phyloP scores from a whole-genome alignment of 305 asterid genomes.

The Fraxinus sp. region DNA sequence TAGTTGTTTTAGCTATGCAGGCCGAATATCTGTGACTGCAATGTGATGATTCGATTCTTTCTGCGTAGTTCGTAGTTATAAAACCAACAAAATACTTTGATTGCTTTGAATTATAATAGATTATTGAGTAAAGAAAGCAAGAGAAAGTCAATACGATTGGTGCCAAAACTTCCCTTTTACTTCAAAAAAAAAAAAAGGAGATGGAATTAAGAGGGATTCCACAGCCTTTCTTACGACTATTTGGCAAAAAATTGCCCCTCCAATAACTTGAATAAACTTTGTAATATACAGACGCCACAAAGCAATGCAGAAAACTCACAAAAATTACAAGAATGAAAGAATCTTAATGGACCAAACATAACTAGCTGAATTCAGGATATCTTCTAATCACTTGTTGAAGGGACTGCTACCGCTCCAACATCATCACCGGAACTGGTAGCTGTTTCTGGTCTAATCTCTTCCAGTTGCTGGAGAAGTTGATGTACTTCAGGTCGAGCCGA shows the following conservation, averaged over 20 bases:
- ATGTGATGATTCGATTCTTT: neutral
- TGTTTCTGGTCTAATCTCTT: constrained; percentile 77
- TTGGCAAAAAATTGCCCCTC: constrained; percentile 24
- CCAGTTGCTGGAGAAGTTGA: constrained; percentile 75
- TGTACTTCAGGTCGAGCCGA: constrained; percentile 77
- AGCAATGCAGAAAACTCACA: neutral
- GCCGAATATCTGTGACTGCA: neutral
- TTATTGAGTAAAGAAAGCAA: neutral
- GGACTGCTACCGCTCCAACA: constrained; percentile 45
- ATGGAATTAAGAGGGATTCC: constrained; percentile 60
- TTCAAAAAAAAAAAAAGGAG: constrained; percentile 14
- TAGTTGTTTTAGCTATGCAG: neutral
- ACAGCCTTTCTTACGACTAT: constrained; percentile 2
- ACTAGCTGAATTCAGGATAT: neutral
- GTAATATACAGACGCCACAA: constrained; percentile 8
- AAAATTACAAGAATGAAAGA: constrained; percentile 67
- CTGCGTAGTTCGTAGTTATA: neutral
- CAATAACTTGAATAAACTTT: neutral
- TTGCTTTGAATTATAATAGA: neutral
- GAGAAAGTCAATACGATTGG: neutral
- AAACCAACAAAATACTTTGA: neutral
- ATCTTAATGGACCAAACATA: constrained; percentile 34
- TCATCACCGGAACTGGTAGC: constrained; percentile 68
- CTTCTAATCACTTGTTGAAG: constrained; percentile 45
- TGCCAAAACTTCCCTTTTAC: constrained; percentile 1